Conservation (phyloP, 805 yeast species). For the Lipomyces mesembrius region DNA sequence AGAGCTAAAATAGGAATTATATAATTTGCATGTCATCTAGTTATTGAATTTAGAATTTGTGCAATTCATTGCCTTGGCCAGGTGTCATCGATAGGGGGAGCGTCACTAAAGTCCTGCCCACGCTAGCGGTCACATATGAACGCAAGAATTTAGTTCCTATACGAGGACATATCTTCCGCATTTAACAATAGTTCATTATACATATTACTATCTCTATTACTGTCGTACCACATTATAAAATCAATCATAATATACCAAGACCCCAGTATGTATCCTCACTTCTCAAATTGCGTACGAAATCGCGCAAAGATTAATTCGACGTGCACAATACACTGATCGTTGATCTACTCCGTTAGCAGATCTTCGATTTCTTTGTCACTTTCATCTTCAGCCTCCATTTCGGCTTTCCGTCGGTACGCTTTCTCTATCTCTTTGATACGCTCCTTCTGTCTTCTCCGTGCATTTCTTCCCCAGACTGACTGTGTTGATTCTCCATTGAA, state of each 20-base stretch:
- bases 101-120: neutral
- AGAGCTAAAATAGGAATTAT: constrained; percentile 49
- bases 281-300: neutral
- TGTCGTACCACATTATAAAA: neutral
- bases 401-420: constrained; percentile 30
- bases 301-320: neutral
- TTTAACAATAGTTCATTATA: constrained; percentile 8
- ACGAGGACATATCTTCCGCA: neutral
- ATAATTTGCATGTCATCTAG: neutral
- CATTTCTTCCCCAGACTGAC: constrained; percentile 39
- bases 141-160: neutral
- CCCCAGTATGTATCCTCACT: neutral
- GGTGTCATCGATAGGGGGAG: too few relatives aligned
- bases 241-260: neutral
- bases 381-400: constrained; percentile 38
- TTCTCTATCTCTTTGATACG: constrained; percentile 38
- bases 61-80: neutral
- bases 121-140: neutral
- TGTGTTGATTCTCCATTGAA: constrained; percentile 20
- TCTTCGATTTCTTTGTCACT: constrained; percentile 37
- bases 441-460: constrained; percentile 39
- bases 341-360: constrained; percentile 1
- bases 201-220: neutral
- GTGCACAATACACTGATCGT: neutral
- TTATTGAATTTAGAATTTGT: constrained; percentile 13